Base-by-base conservation (phyloP, 1,139 yeast genomes). In the Taiozyma sp. region DNA sequence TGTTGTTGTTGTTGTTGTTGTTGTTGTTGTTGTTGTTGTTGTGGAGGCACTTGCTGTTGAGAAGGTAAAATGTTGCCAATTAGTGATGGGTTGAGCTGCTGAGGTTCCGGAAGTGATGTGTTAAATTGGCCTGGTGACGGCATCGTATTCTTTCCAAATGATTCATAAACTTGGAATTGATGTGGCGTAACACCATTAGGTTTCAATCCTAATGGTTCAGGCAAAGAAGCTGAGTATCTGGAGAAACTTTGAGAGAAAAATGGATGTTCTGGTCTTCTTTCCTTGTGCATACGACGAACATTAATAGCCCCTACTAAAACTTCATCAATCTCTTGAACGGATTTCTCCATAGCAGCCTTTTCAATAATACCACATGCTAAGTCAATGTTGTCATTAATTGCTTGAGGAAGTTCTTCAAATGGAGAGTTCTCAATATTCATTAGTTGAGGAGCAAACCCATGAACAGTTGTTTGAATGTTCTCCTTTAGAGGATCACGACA, bases 301-400 rank as follows among this genome's bases (percentile, higher is more conserved):
- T 81, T 75, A 54, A 87, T 78, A 10, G 88, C 81, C 34, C 84
- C 82, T 46, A 79, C 75, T 77, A 95, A 79, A 48, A 84, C 81
- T 57, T 91, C 97, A 55, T 91, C 96, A 56, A 93, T 79, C 61
- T 92, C 92, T 52, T 84, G 87, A 41, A 84, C 74, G n/a, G 96
- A 89, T 65, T 87, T 88, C 52, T 89, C 96, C 63, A 87, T 79
- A 0, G 97, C 96, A 43, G 96, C 90, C 54, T 83, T 82, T 64
- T 91, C 97, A 52, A 93, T 86, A 46, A 93, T 78, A 14, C 84
- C 81, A 53, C 93, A 84, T 50, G 96, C 90, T 45, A 85, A 70
- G 49, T 87, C 95, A 54, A 91, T 80, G 61, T 93, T 92, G 50
- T 91, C 95, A 64, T 82, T 87, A 29, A 93, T 83, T 0, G 97